These are phyloP conservation scores for Tolypocladium guangdongense DNA, from an alignment of 2,329 filamentous ascomycete species.

Conservation along the genomic window DNA sequence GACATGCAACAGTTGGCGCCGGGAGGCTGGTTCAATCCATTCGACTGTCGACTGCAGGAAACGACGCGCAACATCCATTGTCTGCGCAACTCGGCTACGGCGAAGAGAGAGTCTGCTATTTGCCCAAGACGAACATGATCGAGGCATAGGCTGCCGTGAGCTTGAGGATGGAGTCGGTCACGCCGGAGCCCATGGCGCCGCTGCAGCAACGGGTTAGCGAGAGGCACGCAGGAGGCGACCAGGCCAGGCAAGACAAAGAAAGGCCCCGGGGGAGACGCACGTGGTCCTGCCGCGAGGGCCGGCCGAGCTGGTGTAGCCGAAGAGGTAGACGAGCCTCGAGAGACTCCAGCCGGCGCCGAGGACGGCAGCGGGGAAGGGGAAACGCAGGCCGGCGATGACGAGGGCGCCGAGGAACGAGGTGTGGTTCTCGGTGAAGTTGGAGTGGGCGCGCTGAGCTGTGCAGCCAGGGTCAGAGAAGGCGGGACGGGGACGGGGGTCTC, in stretches of 20 bases:
- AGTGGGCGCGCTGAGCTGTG: constrained; percentile 47
- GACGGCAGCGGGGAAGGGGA: constrained; percentile 36
- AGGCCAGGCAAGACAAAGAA: not conserved
- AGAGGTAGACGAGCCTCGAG: constrained; percentile 40
- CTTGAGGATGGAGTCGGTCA: constrained; percentile 29
- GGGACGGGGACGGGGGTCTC: not conserved
- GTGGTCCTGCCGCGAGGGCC: constrained; percentile 34
- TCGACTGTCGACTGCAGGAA: not conserved
- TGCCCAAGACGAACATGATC: constrained; percentile 23
- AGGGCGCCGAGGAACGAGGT: constrained; percentile 39
- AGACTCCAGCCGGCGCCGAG: constrained; percentile 43
- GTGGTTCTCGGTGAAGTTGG: constrained; percentile 53
- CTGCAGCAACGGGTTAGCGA: constrained; percentile 8
- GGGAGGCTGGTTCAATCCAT: not conserved
- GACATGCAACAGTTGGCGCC: not conserved
- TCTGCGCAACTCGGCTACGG: not conserved
- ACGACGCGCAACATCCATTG: not conserved
- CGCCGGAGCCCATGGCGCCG: constrained; percentile 22
- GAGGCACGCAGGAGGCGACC: not conserved
- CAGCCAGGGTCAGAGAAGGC: constrained; percentile 3
- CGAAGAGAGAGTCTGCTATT: constrained; percentile 5
- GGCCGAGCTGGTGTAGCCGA: constrained; percentile 36
- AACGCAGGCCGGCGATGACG: constrained; percentile 44
- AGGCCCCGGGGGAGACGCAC: constrained; percentile 17
- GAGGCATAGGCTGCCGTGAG: constrained; percentile 32